Base-by-base conservation (phyloP, 352 stramenopile species). In the Peronospora destructor region DNA sequence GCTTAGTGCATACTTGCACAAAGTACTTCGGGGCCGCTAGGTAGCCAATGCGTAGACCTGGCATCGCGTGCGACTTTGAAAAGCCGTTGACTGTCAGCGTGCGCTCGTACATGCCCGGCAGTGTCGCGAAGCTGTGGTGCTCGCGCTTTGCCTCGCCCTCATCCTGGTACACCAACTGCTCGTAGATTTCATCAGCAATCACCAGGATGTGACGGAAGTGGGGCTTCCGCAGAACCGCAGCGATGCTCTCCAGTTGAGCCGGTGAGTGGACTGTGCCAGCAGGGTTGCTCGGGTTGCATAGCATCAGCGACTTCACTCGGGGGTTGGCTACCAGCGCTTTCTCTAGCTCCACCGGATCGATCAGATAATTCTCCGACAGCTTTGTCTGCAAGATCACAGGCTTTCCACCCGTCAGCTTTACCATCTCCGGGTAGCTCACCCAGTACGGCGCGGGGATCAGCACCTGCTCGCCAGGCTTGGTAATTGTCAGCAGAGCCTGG, bases 201-300 rank as follows among this genome's bases (percentile, higher is more conserved):
- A 97, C 71, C 21, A 88, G 56, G 25, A 98, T 76, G 41, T 95
- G 73, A 41, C 71, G 69, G 60, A 79, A 84, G 21, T 74, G 58
- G 21, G 73, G 73, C 55, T 82, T 78, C 39, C 68, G 67, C 6
- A 87, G 55, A 35, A 87, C 69, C 0, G 54, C 64, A 35, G 75
- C 75, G 35, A 86, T 83, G 47, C 66, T 52, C 30, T 76, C 68
- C 10, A 86, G 55, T 21, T 79, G 70, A 11, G 71, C 56, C 32
- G 68, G 66, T 26, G 71, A 64, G 52, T 96, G 83, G 1, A 95
- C 60, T 25, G 76, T 87, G 21, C 91, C 89, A 0, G 94, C 94
- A 5, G 94, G 94, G 75, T 98, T 98, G 43, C 83, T 97, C 11
- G 94, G 95, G 68, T 98, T 98, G 71, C 94, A 98, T 23, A 98